A percentile compares a stretch with the other conserved stretches of the same genome.
Evolutionary conservation across 148 eudicot genomes (phyloP).

Genomic region (Suaeda aralocaspica): DNA sequence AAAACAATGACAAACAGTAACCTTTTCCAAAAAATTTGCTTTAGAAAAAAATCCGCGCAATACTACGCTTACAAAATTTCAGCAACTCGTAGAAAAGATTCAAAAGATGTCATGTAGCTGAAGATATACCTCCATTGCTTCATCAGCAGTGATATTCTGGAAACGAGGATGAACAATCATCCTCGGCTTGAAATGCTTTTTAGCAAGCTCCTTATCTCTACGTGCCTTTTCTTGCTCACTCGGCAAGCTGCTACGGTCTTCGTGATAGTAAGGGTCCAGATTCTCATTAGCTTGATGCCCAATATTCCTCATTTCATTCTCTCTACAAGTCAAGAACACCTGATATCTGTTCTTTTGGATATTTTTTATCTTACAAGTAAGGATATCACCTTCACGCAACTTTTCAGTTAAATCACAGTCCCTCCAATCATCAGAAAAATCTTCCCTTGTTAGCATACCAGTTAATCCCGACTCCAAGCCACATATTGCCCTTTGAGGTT

Average conservation of each 20-base stretch:
- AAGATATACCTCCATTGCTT: slow-evolving; percentile 75
- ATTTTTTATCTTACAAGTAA: slow-evolving; percentile 75
- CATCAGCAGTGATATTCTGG: slow-evolving; percentile 86
- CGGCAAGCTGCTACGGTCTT: slow-evolving; percentile 57
- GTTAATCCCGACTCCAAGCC: slow-evolving; percentile 80
- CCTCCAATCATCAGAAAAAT: slow-evolving; percentile 80
- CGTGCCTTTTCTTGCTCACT: slow-evolving; percentile 69
- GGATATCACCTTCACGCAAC: slow-evolving; percentile 77
- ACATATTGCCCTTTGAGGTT: slow-evolving; percentile 70
- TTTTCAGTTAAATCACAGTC: slow-evolving; percentile 82
- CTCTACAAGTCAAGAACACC: slow-evolving; percentile 76
- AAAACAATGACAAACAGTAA: no score
- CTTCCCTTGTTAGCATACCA: slow-evolving; percentile 73
- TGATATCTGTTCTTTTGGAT: slow-evolving; percentile 63
- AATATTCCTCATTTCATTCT: slow-evolving; percentile 62
- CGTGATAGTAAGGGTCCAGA: slow-evolving; percentile 76
- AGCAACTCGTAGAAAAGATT: neutral
- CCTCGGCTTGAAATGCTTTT: slow-evolving; percentile 84
- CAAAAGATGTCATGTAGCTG: neutral
- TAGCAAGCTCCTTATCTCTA: slow-evolving; percentile 79
- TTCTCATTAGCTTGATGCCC: slow-evolving; percentile 40
- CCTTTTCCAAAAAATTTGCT: no score
- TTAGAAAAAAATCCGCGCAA: no score
- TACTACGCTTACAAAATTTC: no score
- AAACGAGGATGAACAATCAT: slow-evolving; percentile 96